Conservation (phyloP, 805 yeast species). For the Ogataea philodendri region DNA sequence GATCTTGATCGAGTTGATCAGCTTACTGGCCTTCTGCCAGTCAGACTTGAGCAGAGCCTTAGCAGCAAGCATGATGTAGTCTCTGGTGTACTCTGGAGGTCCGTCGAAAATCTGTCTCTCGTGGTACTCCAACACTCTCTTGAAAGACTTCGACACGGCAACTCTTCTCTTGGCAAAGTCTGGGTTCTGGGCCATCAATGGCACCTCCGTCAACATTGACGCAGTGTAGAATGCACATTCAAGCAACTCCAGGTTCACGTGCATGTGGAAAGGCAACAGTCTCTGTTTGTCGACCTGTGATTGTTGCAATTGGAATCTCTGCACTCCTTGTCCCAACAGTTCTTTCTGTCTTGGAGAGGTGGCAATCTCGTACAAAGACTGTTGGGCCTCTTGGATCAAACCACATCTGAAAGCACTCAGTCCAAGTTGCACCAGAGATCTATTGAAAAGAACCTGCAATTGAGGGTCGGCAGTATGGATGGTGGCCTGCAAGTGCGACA, state of each 20-base stretch:
- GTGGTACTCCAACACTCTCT: constrained; percentile 86
- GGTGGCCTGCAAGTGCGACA: constrained; percentile 79
- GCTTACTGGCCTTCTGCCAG: constrained; percentile 75
- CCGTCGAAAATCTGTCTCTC: constrained; percentile 95
- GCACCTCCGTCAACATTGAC: constrained; percentile 87
- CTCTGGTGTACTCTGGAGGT: constrained; percentile 96
- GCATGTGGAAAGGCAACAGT: constrained; percentile 96
- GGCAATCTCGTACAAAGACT: constrained; percentile 82
- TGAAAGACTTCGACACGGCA: constrained; percentile 71
- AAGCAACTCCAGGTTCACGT: constrained; percentile 89
- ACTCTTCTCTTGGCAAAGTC: constrained; percentile 59
- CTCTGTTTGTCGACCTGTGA: constrained; percentile 65
- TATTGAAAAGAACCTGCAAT: constrained; percentile 88
- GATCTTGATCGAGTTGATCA: constrained; percentile 73
- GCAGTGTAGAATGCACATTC: constrained; percentile 93
- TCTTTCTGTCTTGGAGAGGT: constrained; percentile 85
- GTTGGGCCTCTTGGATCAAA: constrained; percentile 80
- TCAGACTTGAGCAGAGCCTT: constrained; percentile 84
- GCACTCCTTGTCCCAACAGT: constrained; percentile 85
- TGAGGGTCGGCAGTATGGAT: constrained; percentile 83
- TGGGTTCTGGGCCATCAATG: constrained; percentile 75
- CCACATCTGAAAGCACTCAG: constrained; percentile 93
- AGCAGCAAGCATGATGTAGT: constrained; percentile 89
- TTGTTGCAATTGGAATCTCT: constrained; percentile 56
- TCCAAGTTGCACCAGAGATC: constrained; percentile 94